A percentile compares a stretch with the other conserved stretches of the same genome.
These are phyloP conservation scores for Sphaerulina populicola DNA, from an alignment of 2,329 filamentous ascomycete genomes.

Conservation along the genomic window DNA sequence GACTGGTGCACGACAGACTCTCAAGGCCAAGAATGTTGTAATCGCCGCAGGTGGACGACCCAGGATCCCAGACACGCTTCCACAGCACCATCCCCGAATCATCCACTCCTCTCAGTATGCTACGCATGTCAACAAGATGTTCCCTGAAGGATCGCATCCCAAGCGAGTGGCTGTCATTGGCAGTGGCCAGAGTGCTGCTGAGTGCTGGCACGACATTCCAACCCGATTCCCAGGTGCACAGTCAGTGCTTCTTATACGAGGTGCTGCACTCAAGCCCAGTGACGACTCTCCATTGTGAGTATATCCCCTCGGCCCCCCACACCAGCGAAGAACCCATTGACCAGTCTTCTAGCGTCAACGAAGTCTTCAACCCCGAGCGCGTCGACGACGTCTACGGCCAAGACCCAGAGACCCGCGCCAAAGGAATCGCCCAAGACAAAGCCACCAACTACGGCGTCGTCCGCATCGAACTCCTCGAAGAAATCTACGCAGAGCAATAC, in stretches of 20 bases:
- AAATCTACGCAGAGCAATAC: constrained; percentile 81
- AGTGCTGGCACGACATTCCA: constrained; percentile 88
- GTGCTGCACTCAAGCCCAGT: constrained; percentile 74
- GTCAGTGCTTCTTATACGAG: constrained; percentile 71
- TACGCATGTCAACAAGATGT: constrained; percentile 52
- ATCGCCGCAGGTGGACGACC: constrained; percentile 61
- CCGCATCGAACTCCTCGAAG: constrained; percentile 78
- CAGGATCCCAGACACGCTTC: constrained; percentile 62
- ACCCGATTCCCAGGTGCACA: constrained; percentile 70
- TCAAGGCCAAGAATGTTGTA: constrained; percentile 59
- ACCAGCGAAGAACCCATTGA: constrained; percentile 34
- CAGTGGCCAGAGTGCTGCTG: constrained; percentile 83
- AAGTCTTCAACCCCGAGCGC: constrained; percentile 85
- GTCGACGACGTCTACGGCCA: constrained; percentile 69
- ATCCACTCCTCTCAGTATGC: constrained; percentile 86
- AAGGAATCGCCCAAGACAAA: constrained; percentile 59
- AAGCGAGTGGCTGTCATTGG: constrained; percentile 79
- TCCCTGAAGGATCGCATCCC: constrained; percentile 47
- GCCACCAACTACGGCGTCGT: constrained; percentile 94
- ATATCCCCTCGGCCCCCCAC: constrained; percentile 27
- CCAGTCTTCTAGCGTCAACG: constrained; percentile 58
- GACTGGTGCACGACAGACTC: constrained; percentile 48
- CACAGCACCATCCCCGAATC: constrained; percentile 60
- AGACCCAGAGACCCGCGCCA: constrained; percentile 53
- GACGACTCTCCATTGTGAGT: constrained; percentile 78